Percentiles rank a stretch among this genome's conserved stretches.
Evolutionary conservation across 2,329 filamentous ascomycete species (phyloP).

Genomic region (Cytospora schulzeri): DNA sequence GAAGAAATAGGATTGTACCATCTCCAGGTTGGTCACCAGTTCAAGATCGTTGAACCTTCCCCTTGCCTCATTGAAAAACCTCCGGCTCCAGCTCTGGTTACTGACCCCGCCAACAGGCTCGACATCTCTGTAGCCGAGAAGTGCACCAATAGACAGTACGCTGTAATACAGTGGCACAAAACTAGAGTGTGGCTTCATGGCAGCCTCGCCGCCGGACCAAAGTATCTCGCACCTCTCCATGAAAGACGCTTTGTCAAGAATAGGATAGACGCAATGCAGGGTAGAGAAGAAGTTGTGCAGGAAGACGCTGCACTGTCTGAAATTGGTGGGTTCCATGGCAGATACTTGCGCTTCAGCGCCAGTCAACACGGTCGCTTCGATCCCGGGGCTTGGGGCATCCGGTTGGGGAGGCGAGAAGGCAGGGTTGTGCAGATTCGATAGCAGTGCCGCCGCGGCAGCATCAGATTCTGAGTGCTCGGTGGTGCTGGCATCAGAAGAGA

Average conservation of each 20-base stretch:
- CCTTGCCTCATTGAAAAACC: slow-evolving; percentile 47
- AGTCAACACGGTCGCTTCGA: neutral
- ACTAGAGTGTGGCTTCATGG: slow-evolving; percentile 36
- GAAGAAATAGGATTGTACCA: slow-evolving; percentile 50
- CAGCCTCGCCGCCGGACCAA: slow-evolving; percentile 38
- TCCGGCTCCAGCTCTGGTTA: slow-evolving; percentile 49
- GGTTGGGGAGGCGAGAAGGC: slow-evolving; percentile 40
- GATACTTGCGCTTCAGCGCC: slow-evolving; percentile 14
- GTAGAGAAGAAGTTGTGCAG: slow-evolving; percentile 51
- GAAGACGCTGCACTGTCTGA: slow-evolving; percentile 47
- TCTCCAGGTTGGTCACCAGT: slow-evolving; percentile 49
- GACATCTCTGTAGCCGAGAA: slow-evolving; percentile 48
- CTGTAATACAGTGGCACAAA: slow-evolving; percentile 52
- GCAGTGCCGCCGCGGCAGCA: slow-evolving; percentile 39
- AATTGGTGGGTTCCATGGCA: slow-evolving; percentile 35
- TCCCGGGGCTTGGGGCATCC: slow-evolving; percentile 13
- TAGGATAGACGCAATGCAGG: slow-evolving; percentile 44
- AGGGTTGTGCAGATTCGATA: slow-evolving; percentile 49
- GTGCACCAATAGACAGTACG: slow-evolving; percentile 48
- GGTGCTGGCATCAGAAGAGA: slow-evolving; percentile 9
- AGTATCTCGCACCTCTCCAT: slow-evolving; percentile 45
- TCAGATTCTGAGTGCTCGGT: slow-evolving; percentile 29
- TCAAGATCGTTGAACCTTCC: slow-evolving; percentile 41
- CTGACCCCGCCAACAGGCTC: slow-evolving; percentile 45
- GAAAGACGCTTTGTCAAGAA: slow-evolving; percentile 44